Evolutionary conservation across 768 basidiomycete species (phyloP).

Genomic region (Tubosaeta sp.): DNA sequence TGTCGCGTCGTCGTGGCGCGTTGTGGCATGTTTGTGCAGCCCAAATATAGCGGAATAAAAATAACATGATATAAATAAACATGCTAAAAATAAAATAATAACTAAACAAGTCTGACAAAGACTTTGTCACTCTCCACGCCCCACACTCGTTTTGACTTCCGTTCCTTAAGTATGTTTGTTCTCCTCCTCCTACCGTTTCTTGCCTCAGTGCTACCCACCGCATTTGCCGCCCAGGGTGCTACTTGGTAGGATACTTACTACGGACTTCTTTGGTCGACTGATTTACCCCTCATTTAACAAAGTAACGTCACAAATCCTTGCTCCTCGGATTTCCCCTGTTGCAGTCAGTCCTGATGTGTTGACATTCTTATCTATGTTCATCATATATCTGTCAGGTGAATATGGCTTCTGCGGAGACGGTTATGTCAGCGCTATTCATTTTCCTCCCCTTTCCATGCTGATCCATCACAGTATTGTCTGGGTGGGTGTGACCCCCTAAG

Average conservation of each 20-base stretch:
- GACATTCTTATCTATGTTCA: background rate
- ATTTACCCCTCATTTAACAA: background rate
- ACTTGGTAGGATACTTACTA: constrained; percentile 22
- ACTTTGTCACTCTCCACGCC: background rate
- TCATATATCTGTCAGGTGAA: constrained; percentile 34
- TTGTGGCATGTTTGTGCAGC: constrained; percentile 19
- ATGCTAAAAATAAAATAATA: background rate
- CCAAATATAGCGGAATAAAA: background rate
- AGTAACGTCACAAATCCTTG: constrained; percentile 39
- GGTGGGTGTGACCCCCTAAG: constrained; percentile 83
- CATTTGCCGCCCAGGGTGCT: constrained; percentile 20
- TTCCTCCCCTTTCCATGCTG: constrained; percentile 2
- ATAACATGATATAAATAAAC: background rate
- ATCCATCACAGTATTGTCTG: constrained; percentile 58
- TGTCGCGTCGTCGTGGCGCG: constrained; percentile 10
- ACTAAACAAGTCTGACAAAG: background rate
- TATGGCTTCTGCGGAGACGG: constrained; percentile 52
- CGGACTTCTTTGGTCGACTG: background rate
- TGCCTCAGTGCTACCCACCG: constrained; percentile 11
- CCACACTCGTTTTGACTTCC: constrained; percentile 14
- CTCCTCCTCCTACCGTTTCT: constrained; percentile 19
- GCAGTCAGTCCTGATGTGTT: constrained; percentile 32
- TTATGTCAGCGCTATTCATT: constrained; percentile 25
- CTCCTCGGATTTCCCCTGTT: constrained; percentile 38
- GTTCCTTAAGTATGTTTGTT: constrained; percentile 16